phyloP scores from a whole-genome alignment of 495 filamentous ascomycete species.

The Penicillium coffeae region DNA sequence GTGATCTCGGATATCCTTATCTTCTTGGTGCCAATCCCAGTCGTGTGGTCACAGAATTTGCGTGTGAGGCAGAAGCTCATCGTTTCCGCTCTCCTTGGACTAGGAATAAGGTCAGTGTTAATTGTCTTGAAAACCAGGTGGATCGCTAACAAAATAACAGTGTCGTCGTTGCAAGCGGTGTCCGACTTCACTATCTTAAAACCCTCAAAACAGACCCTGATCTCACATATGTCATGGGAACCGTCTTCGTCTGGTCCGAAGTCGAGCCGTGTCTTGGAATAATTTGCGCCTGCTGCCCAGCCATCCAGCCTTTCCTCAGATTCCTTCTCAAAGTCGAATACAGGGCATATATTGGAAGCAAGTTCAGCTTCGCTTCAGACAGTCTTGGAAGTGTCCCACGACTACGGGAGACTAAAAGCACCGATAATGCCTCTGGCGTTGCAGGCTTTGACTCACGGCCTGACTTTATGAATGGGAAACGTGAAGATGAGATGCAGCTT shows the following conservation, averaged over 20 bases:
- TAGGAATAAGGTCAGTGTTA: slow-evolving; percentile 35
- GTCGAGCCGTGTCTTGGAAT: slow-evolving; percentile 42
- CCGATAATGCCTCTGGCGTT: not conserved
- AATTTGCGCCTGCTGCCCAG: slow-evolving; percentile 35
- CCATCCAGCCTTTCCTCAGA: slow-evolving; percentile 16
- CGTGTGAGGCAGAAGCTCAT: slow-evolving; percentile 40
- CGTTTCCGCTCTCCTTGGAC: slow-evolving; percentile 44
- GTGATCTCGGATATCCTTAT: slow-evolving; percentile 52
- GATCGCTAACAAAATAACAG: slow-evolving; percentile 5
- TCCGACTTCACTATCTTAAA: slow-evolving; percentile 27
- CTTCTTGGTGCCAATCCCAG: slow-evolving; percentile 45
- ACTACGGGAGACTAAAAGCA: not conserved
- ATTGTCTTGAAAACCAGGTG: not conserved
- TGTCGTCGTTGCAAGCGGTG: slow-evolving; percentile 17
- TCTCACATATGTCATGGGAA: slow-evolving; percentile 31
- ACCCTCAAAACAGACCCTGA: slow-evolving; percentile 22
- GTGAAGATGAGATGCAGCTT: slow-evolving; percentile 7
- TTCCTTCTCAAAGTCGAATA: slow-evolving; percentile 10
- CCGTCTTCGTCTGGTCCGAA: slow-evolving; percentile 44
- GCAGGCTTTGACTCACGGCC: not conserved
- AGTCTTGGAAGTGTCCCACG: not conserved
- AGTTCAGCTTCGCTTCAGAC: not conserved
- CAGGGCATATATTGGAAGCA: not conserved
- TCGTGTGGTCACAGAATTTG: slow-evolving; percentile 38
- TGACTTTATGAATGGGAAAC: not conserved